Conservation (phyloP, 148 eudicot species). For the Amaranthus cruentus region DNA sequence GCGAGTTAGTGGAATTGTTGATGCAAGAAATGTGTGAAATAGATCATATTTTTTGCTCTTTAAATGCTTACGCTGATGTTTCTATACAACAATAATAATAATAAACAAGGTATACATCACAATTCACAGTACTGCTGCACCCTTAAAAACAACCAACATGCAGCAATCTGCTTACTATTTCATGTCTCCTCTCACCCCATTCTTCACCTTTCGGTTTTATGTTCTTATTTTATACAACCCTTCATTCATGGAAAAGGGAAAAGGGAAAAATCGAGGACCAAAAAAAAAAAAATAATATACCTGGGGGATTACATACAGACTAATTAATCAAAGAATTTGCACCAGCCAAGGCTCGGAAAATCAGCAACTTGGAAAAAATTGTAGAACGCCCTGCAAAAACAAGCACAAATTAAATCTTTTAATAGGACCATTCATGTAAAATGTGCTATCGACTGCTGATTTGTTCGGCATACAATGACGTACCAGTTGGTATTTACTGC, state of each 20-base stretch:
- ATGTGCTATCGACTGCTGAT: background rate
- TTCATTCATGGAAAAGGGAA: slow-evolving; percentile 16
- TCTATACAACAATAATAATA: slow-evolving; percentile 24
- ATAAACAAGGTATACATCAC: slow-evolving; percentile 27
- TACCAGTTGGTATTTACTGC: slow-evolving; percentile 17
- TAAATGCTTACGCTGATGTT: slow-evolving; percentile 24
- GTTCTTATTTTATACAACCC: slow-evolving; percentile 36
- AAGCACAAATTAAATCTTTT: slow-evolving; percentile 4
- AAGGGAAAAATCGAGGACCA: slow-evolving; percentile 3
- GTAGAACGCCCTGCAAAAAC: slow-evolving; percentile 18
- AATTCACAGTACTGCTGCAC: slow-evolving; percentile 19
- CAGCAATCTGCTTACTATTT: slow-evolving; percentile 18
- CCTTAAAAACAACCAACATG: slow-evolving; percentile 17
- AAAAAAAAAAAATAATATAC: slow-evolving; percentile 19
- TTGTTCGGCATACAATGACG: background rate
- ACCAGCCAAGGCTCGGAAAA: slow-evolving; percentile 20
- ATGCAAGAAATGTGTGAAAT: background rate
- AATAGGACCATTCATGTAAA: background rate
- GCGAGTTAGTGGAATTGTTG: background rate
- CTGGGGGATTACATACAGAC: slow-evolving; percentile 27
- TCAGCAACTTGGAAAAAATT: slow-evolving; percentile 16
- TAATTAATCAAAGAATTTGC: slow-evolving; percentile 29
- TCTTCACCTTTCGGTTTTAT: slow-evolving; percentile 20
- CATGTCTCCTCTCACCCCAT: background rate
- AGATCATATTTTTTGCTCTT: slow-evolving; percentile 12